Evolutionary conservation across 2,329 filamentous ascomycete genomes (phyloP), one percentile per base, ranked within the genome.

Genomic region (Fusarium temperatum): DNA sequence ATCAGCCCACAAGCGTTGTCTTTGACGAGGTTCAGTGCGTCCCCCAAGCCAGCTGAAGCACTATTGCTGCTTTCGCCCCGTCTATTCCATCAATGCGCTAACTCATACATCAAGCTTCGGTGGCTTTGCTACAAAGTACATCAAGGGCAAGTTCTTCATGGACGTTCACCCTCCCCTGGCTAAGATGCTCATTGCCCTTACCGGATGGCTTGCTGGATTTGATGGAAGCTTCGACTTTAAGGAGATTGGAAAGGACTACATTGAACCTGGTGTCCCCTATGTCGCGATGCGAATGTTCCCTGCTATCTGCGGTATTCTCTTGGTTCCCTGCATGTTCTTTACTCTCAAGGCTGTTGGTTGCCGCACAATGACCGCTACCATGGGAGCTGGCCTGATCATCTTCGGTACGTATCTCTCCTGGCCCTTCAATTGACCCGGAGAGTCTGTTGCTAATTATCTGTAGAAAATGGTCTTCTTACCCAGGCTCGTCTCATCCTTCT

Each of bases 141-240:
- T 99, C 89, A 98, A 99, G 88, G 96, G 96, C 80, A 93, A 89
- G 82, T 99, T 99, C 89, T 99, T 99, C 84, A 99, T 99, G 96
- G 96, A 99, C 82, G 96, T 99, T n/a, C 96, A 99, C 82, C 96
- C 96, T 38, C 96, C 96, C 51, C 89, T 99, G 69, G 96, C 96
- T 75, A 99, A 99, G 87, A 90, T 99, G 81, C 91, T 99, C 77
- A 96, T 99, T 79, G 97, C 96, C 59, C 90, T 99, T 69, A 95
- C 95, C 73, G 96, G 96, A 77, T 99, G 93, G 92, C 84, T 98
- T 73, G 96, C 95, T 78, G 96, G 96, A 61, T 99, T 98, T 83
- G 90, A 98, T 81, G 96, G 96, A 74, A 89, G 94, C 73, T 99
- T 99, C 82, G 96, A 98, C 83, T 99, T 99, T 88, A 99, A 98